Conservation (phyloP, 495 filamentous ascomycete species). For the Schizothecium vesticola region DNA sequence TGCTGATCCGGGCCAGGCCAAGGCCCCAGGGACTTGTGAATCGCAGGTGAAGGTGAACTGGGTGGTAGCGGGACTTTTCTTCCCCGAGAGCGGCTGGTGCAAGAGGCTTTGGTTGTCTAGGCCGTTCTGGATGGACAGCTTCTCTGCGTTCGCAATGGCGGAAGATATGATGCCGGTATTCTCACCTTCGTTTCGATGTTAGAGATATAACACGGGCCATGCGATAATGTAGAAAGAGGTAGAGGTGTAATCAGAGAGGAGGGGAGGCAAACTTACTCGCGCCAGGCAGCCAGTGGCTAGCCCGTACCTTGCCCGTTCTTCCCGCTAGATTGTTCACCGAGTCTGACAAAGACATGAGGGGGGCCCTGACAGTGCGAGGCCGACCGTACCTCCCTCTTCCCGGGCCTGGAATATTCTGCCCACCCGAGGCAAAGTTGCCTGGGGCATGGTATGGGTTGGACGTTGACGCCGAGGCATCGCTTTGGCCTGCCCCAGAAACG, state of each 20-base stretch:
- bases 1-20: slow-evolving; percentile 55
- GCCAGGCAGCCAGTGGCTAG: slow-evolving; percentile 35
- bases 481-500: slow-evolving; percentile 26
- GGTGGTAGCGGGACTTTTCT: slow-evolving; percentile 58
- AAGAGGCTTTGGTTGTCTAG: slow-evolving; percentile 72
- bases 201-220: slow-evolving; percentile 2
- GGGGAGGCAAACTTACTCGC: slow-evolving; percentile 35
- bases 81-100: slow-evolving; percentile 59
- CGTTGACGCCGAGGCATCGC: slow-evolving; percentile 33
- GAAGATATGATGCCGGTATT: slow-evolving; percentile 77
- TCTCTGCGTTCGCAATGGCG: slow-evolving; percentile 85
- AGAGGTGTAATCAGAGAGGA: background rate
- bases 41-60: slow-evolving; percentile 93
- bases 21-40: slow-evolving; percentile 43
- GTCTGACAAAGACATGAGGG: slow-evolving; percentile 52
- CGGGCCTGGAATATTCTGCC: slow-evolving; percentile 67
- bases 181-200: slow-evolving; percentile 24
- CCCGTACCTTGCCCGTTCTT: slow-evolving; percentile 39
- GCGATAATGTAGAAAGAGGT: background rate
- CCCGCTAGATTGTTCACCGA: slow-evolving; percentile 49
- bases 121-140: slow-evolving; percentile 54
- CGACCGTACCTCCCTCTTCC: slow-evolving; percentile 76
- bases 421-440: slow-evolving; percentile 38
- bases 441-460: slow-evolving; percentile 33
- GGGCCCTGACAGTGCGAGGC: slow-evolving; percentile 57